These are phyloP conservation scores for Phellinidium pouzarii DNA, from an alignment of 1,284 basidiomycete species.

Conservation along the genomic window DNA sequence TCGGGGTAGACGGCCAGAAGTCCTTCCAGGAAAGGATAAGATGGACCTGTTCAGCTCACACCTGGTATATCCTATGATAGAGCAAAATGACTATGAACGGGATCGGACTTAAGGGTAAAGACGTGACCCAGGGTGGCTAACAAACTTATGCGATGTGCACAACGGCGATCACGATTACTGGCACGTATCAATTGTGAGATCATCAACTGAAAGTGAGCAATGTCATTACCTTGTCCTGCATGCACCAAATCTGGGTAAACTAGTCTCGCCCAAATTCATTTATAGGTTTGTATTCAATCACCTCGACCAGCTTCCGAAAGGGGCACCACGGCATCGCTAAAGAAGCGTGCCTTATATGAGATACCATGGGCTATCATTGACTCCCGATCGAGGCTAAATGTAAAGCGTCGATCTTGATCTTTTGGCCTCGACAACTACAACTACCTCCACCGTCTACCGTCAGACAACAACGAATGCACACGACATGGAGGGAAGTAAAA, in stretches of 20 bases:
- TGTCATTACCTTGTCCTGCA: too few relatives aligned
- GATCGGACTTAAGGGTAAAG: too few relatives aligned
- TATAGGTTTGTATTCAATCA: background rate
- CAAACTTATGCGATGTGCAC: too few relatives aligned
- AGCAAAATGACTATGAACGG: too few relatives aligned
- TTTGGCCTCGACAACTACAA: background rate
- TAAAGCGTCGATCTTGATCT: background rate
- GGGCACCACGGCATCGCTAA: background rate
- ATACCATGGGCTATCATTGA: background rate
- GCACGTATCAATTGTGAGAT: too few relatives aligned
- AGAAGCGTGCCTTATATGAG: background rate
- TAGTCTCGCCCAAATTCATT: background rate
- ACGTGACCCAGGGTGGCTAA: too few relatives aligned
- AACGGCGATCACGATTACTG: too few relatives aligned
- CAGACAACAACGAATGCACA: background rate
- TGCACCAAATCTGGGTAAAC: background rate
- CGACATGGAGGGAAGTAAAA: background rate
- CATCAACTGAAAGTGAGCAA: too few relatives aligned
- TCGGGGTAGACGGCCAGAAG: slow-evolving; percentile 10
- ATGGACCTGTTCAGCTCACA: background rate
- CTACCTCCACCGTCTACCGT: background rate
- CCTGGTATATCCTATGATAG: background rate
- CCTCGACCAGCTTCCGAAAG: background rate
- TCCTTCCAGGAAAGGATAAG: background rate
- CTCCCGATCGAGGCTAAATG: background rate